Percentiles rank a stretch among this genome's conserved stretches.
phyloP scores from a whole-genome alignment of 257 asterid genomes.

The Przewalskia tangutica region DNA sequence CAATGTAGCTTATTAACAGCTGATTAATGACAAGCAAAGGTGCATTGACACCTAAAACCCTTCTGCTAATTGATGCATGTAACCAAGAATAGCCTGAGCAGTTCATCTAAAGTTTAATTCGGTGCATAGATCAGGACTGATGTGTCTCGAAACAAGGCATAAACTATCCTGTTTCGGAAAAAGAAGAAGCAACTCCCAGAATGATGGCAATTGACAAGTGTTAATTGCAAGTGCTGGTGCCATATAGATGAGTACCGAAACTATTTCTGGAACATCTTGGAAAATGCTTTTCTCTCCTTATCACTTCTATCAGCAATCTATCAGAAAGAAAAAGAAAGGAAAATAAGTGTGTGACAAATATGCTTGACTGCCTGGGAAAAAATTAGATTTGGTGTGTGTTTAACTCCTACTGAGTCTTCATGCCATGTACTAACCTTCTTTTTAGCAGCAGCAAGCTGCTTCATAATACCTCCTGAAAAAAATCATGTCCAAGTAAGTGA shows the following conservation, averaged over 20 bases:
- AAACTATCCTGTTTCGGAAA: not conserved
- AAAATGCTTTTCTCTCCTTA: constrained; percentile 64
- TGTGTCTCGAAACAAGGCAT: not conserved
- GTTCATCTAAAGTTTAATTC: not conserved
- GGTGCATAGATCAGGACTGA: not conserved
- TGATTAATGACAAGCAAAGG: not conserved
- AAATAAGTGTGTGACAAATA: not conserved
- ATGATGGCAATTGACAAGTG: not conserved
- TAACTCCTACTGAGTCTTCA: not conserved
- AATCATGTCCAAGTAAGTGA: constrained; percentile 8
- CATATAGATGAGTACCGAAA: constrained; percentile 18
- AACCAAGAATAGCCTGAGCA: constrained; percentile 4
- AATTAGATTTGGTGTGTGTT: not conserved
- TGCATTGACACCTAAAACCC: constrained; percentile 2
- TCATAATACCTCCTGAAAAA: constrained; percentile 65
- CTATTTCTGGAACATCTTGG: constrained; percentile 55
- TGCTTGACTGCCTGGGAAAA: not conserved
- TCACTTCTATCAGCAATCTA: constrained; percentile 72
- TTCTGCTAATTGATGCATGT: not conserved
- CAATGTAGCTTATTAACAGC: not conserved
- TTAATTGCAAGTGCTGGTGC: not conserved
- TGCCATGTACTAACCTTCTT: constrained; percentile 45
- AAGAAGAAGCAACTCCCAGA: not conserved
- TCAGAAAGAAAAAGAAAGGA: constrained; percentile 2
- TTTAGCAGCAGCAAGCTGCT: constrained; percentile 68